Percentiles rank a stretch among this genome's conserved stretches.
phyloP scores from a whole-genome alignment of 1,284 basidiomycete species.

The Marasmius tenuissimus region DNA sequence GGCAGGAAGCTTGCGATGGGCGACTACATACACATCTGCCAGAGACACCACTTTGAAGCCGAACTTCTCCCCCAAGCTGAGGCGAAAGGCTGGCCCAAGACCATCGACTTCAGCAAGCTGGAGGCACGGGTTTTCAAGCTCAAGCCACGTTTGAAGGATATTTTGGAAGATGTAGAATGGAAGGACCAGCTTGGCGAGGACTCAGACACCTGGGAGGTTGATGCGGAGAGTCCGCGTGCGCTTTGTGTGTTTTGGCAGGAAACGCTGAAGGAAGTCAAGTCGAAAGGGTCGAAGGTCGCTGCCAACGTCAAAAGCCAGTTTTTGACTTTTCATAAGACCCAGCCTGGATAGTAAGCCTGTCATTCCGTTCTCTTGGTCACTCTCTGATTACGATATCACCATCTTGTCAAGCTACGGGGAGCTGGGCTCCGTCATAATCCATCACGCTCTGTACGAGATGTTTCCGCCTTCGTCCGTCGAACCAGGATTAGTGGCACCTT shows the following conservation, averaged over 20 bases:
- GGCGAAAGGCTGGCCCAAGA: conserved; percentile 70
- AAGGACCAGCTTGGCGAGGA: conserved; percentile 31
- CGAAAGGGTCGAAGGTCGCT: conserved; percentile 62
- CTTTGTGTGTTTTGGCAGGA: conserved; percentile 70
- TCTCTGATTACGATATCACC: conserved; percentile 1
- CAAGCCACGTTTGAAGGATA: conserved; percentile 40
- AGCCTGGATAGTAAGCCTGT: conserved; percentile 76
- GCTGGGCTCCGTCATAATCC: conserved; percentile 72
- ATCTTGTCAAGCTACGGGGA: conserved; percentile 66
- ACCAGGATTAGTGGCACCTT: conserved; percentile 50
- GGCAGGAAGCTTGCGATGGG: conserved; percentile 66
- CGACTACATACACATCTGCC: conserved; percentile 66
- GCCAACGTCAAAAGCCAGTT: conserved; percentile 72
- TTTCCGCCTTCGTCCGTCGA: conserved; percentile 65
- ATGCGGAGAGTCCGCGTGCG: conserved; percentile 37
- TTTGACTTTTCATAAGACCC: conserved; percentile 70
- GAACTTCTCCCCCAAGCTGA: conserved; percentile 69
- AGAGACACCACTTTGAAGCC: conserved; percentile 74
- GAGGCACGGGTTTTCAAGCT: conserved; percentile 51
- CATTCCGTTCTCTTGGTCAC: conserved; percentile 4
- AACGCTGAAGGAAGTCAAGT: conserved; percentile 56
- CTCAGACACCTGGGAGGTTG: conserved; percentile 16
- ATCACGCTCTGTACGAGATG: conserved; percentile 71
- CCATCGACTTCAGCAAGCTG: conserved; percentile 62
- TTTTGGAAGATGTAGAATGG: conserved; percentile 45